Base-by-base conservation (phyloP, 1,284 basidiomycete species). In the Schizophyllum commune region DNA sequence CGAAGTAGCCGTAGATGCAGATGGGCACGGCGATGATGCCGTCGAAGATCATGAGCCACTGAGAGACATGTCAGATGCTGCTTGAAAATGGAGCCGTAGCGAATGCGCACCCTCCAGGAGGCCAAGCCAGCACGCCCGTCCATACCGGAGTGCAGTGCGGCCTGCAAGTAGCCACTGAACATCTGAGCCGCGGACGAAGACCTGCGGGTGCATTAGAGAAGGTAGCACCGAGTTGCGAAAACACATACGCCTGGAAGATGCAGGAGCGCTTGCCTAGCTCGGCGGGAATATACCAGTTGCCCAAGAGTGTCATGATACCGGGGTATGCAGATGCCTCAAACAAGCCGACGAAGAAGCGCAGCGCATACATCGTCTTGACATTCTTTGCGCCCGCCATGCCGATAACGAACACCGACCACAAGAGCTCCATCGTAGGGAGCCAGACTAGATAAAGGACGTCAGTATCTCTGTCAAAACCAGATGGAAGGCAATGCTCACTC, bases 21-120 rank as follows among this genome's bases (percentile, higher is more conserved):
- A 61, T 59, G 5, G 62, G 62, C 59, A 63, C 58, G 6, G 62
- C 60, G 17, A 63, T 63, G 8, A 63, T 53, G 39, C 62, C 62
- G 53, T 63, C 62, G 32, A 64, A 52, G 32, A 64, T 22, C 55
- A 60, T 59, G n/a, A 64, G 52, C 63, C 63, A 64, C 51, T 62
- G 62, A 17, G 8, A 13, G 3, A 47, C 17, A 13, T 3, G 17
- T 47, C 39, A 47, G 39, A 13, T 17, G 39, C 3, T 47, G 39
- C 39, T 47, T 47, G 39, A 47, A 13, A 9, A 8, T 17, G 34
- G 13, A n/a, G n/a, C n/a, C n/a, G 8, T 17, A 2, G 39, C 39
- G 39, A 47, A 17, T 47, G 9, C 39, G 39, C 9, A 47, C 39
- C 39, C 39, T 11, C 64, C 64, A 63, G 1, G 56, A 59, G n/a